These are phyloP conservation scores for Taiozyma sp. DNA, from an alignment of 1,139 yeast genomes.

Conservation along the genomic window DNA sequence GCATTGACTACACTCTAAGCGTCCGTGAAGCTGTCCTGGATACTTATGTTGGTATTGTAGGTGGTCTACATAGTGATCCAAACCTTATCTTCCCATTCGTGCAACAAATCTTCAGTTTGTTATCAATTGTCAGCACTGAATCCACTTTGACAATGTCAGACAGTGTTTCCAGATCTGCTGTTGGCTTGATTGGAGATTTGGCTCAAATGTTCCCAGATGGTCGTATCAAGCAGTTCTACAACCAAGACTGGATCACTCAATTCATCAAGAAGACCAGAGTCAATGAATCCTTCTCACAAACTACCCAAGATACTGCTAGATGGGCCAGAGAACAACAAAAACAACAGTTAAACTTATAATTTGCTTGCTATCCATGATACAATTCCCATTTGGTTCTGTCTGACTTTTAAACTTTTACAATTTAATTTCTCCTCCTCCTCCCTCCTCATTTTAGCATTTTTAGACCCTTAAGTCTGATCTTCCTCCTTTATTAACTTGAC, in stretches of 20 bases:
- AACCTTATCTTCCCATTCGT: slow-evolving; percentile 60
- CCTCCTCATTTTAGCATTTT: slow-evolving; percentile 1
- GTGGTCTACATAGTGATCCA: slow-evolving; percentile 76
- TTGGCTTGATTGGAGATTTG: slow-evolving; percentile 88
- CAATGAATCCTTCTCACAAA: slow-evolving; percentile 53
- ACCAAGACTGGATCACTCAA: slow-evolving; percentile 73
- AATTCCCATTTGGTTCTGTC: slow-evolving; percentile 4
- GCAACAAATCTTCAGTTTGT: slow-evolving; percentile 64
- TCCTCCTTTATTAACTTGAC: background rate
- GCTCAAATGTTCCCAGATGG: slow-evolving; percentile 84
- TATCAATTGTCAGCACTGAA: slow-evolving; percentile 57
- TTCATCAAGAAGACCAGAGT: slow-evolving; percentile 72
- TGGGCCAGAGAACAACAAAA: slow-evolving; percentile 86
- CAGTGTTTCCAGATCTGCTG: slow-evolving; percentile 69
- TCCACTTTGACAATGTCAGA: slow-evolving; percentile 56
- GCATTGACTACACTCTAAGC: slow-evolving; percentile 67
- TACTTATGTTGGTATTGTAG: slow-evolving; percentile 92
- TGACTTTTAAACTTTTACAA: background rate
- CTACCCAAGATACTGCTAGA: slow-evolving; percentile 84
- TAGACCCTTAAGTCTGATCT: background rate
- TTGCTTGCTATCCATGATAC: slow-evolving; percentile 5
- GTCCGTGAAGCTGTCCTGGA: slow-evolving; percentile 87
- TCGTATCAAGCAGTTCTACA: slow-evolving; percentile 59
- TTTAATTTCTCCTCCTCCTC: background rate
- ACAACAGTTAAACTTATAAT: slow-evolving; percentile 27